Evolutionary conservation across 192 early-diverging fungal genomes (phyloP).

Genomic region (Chytriomyces hyalinus): DNA sequence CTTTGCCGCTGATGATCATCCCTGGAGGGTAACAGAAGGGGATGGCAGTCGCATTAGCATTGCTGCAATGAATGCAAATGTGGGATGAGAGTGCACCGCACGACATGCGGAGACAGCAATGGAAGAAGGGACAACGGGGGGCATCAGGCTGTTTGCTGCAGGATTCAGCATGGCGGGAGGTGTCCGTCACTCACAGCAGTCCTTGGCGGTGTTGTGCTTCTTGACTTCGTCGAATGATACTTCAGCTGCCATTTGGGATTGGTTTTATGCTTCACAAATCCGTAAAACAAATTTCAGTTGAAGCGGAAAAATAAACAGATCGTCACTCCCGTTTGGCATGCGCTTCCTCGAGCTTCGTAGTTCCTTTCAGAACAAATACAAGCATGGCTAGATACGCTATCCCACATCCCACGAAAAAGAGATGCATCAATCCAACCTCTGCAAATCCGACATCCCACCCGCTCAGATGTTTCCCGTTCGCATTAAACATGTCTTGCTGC

Average conservation of each 20-base stretch:
- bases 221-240: conserved; percentile 40
- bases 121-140: background rate
- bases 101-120: too few species aligned
- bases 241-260: background rate
- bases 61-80: too few species aligned
- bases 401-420: background rate
- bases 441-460: background rate
- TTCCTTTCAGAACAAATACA: background rate
- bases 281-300: too few species aligned
- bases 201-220: conserved; percentile 45
- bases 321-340: too few species aligned
- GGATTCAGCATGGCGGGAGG: background rate
- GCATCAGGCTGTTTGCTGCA: conserved; percentile 44
- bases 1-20: conserved; percentile 37
- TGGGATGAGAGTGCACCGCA: too few species aligned
- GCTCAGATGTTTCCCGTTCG: background rate
- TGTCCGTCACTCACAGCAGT: conserved; percentile 46
- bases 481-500: background rate
- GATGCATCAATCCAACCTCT: background rate
- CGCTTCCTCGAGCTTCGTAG: too few species aligned
- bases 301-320: too few species aligned
- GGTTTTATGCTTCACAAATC: too few species aligned
- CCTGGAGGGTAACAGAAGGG: conserved; percentile 23
- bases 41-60: too few species aligned
- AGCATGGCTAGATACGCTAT: background rate